phyloP scores from a whole-genome alignment of 2,329 filamentous ascomycete genomes.

The Clonostachys chloroleuca region DNA sequence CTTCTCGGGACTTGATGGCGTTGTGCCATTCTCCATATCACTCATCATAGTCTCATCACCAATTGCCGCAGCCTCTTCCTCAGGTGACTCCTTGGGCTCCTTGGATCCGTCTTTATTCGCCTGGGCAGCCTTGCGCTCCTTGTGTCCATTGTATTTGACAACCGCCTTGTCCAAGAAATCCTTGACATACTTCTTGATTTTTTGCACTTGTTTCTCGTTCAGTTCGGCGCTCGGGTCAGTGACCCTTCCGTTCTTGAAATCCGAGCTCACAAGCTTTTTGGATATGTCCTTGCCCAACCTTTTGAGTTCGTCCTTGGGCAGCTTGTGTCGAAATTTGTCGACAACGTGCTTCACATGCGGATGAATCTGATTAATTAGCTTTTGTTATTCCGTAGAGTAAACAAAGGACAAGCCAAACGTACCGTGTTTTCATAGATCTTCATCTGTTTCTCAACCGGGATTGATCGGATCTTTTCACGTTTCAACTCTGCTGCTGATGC shows the following conservation, averaged over 20 bases:
- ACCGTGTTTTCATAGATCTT: conserved; percentile 94
- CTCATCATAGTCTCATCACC: conserved; percentile 30
- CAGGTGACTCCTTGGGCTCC: neutral
- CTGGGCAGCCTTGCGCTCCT: conserved; percentile 56
- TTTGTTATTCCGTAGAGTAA: conserved; percentile 9
- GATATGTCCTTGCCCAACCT: conserved; percentile 63
- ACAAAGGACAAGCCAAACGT: conserved; percentile 28
- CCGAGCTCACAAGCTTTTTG: conserved; percentile 86
- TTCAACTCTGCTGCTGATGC: conserved; percentile 23
- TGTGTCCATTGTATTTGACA: conserved; percentile 52
- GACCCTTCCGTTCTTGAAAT: conserved; percentile 88
- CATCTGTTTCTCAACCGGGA: conserved; percentile 81
- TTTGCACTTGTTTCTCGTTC: conserved; percentile 71
- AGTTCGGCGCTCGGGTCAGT: conserved; percentile 69
- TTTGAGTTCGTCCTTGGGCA: conserved; percentile 74
- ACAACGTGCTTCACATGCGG: conserved; percentile 82
- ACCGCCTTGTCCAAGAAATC: conserved; percentile 86
- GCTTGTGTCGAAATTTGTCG: conserved; percentile 81
- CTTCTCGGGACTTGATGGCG: conserved; percentile 42
- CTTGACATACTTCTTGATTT: conserved; percentile 78
- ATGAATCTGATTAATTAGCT: conserved; percentile 57
- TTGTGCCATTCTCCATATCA: conserved; percentile 43
- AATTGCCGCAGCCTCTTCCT: conserved; percentile 5
- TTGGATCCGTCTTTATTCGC: neutral
- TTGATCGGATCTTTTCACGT: conserved; percentile 66